Conservation (phyloP, 2,329 filamentous ascomycete genomes). For the Phoma sp. region DNA sequence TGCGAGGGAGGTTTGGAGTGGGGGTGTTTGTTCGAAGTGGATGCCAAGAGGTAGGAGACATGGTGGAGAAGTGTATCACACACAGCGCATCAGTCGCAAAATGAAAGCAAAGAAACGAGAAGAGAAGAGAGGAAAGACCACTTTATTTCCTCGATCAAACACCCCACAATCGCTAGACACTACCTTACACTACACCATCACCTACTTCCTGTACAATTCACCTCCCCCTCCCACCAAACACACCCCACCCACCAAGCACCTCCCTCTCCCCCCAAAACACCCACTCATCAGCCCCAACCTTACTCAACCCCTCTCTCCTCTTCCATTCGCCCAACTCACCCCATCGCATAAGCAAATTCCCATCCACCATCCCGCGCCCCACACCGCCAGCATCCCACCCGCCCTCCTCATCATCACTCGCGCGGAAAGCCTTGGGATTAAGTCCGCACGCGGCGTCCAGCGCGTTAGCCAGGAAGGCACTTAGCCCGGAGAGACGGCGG, state of each 20-base stretch:
- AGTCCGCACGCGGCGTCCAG: conserved; percentile 80
- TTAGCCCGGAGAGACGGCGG: conserved; percentile 80
- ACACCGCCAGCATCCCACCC: conserved; percentile 49
- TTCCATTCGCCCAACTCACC: conserved; percentile 76
- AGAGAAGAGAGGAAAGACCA: no score
- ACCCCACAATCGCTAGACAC: no score
- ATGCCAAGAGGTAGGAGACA: no score
- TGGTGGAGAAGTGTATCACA: no score
- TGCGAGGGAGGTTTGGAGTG: no score
- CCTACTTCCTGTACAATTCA: neutral
- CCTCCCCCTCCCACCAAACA: conserved; percentile 50
- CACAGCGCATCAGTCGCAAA: no score
- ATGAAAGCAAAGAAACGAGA: no score
- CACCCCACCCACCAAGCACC: conserved; percentile 68
- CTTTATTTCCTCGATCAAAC: no score
- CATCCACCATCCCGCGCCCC: conserved; percentile 77
- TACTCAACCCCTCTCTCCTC: conserved; percentile 74
- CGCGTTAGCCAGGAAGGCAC: conserved; percentile 78
- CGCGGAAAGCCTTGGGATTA: conserved; percentile 82
- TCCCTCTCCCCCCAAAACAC: conserved; percentile 76
- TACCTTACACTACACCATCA: no score
- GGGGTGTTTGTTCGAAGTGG: no score
- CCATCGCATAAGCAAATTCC: conserved; percentile 76
- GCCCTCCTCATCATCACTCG: conserved; percentile 54
- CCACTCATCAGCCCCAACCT: conserved; percentile 73